Evolutionary conservation across 148 eudicot genomes (phyloP).

Genomic region (Gaultheria prostrata): DNA sequence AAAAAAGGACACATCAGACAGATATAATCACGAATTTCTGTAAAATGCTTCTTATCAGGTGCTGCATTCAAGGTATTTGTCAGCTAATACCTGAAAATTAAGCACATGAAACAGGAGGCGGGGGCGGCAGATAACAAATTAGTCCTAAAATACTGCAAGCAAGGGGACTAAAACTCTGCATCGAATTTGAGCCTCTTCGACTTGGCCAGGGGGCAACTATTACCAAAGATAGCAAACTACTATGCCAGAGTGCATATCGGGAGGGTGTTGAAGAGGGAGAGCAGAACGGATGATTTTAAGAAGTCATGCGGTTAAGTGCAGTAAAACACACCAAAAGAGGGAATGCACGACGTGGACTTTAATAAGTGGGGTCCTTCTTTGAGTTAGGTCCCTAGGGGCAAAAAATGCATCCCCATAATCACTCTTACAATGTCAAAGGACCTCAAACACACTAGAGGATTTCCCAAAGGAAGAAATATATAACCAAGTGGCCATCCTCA

Average conservation of each 20-base stretch:
- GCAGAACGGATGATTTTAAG: neutral
- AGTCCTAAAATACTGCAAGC: neutral
- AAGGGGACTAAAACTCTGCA: neutral
- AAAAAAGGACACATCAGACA: neutral
- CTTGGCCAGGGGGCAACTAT: too few relatives aligned
- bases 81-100: neutral
- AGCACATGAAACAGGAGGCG: neutral
- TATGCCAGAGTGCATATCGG: neutral
- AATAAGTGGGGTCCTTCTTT: neutral
- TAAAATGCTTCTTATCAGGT: neutral
- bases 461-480: neutral
- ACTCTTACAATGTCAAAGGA: neutral
- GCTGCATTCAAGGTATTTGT: neutral
- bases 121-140: neutral
- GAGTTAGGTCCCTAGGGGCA: neutral
- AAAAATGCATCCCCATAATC: neutral
- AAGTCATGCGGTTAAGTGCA: neutral
- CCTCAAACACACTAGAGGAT: neutral
- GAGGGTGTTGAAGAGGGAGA: neutral
- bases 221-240: neutral
- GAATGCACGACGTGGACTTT: neutral
- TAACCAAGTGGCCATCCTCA: neutral
- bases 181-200: too few relatives aligned
- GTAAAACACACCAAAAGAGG: neutral
- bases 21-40: neutral